Percentiles rank a stretch among this genome's conserved stretches.
These are phyloP conservation scores for Skeletonema costatum DNA, from an alignment of 108 stramenopile genomes.

Conservation along the genomic window DNA sequence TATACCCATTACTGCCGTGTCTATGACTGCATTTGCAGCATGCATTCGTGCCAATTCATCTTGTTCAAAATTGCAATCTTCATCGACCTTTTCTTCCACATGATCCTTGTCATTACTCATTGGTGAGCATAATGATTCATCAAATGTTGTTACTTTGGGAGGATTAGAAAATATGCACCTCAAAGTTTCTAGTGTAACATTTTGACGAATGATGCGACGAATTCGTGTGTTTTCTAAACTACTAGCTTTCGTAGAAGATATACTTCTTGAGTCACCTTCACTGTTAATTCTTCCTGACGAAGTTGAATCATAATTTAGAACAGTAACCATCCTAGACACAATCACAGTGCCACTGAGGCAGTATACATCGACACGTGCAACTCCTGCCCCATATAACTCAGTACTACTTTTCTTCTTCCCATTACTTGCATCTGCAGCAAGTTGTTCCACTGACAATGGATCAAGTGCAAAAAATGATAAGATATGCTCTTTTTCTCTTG, in stretches of 20 bases:
- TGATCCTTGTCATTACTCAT: not conserved
- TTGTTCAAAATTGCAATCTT: not conserved
- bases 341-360: constrained; percentile 68
- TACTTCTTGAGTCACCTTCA: not conserved
- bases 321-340: constrained; percentile 51
- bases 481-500: not conserved
- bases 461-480: constrained; percentile 33
- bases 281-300: not conserved
- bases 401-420: not conserved
- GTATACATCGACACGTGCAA: constrained; percentile 71
- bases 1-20: not conserved
- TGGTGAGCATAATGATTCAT: not conserved
- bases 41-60: constrained; percentile 25
- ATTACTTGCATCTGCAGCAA: constrained; percentile 12
- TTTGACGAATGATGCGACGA: constrained; percentile 25
- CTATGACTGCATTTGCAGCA: constrained; percentile 18
- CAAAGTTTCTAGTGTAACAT: constrained; percentile 18
- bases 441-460: constrained; percentile 10
- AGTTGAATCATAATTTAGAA: not conserved
- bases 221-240: not conserved
- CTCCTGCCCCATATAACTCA: constrained; percentile 21
- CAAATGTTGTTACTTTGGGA: constrained; percentile 13
- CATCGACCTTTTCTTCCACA: not conserved
- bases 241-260: not conserved
- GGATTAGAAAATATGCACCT: constrained; percentile 18